These are phyloP conservation scores for Pleurotus tuber-regium DNA, from an alignment of 768 basidiomycete species.

Conservation along the genomic window DNA sequence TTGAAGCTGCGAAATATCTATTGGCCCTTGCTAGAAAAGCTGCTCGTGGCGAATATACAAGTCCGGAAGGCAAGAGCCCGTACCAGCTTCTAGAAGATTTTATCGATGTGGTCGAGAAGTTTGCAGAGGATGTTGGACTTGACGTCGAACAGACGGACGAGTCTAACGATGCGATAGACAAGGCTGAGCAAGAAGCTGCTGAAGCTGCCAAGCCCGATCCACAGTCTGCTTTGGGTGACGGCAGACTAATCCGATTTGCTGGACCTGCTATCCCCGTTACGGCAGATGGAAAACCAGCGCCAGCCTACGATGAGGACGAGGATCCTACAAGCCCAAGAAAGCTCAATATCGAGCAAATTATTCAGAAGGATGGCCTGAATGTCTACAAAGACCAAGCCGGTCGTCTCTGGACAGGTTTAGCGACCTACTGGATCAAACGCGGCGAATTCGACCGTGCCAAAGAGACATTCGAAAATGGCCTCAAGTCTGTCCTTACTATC, in stretches of 20 bases:
- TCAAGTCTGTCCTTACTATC: conserved; percentile 83
- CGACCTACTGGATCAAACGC: conserved; percentile 98
- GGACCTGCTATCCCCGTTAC: conserved; percentile 58
- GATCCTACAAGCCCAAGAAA: conserved; percentile 69
- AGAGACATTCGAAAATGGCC: conserved; percentile 83
- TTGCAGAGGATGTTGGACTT: conserved; percentile 90
- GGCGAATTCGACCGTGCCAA: conserved; percentile 92
- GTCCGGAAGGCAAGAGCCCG: conserved; percentile 91
- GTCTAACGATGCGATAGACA: conserved; percentile 49
- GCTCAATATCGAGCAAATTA: conserved; percentile 84
- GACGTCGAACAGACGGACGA: conserved; percentile 71
- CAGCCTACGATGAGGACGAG: conserved; percentile 75
- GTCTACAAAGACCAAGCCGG: conserved; percentile 98
- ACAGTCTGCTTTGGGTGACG: conserved; percentile 48
- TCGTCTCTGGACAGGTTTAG: conserved; percentile 91
- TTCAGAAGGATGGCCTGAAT: conserved; percentile 80
- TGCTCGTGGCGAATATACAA: conserved; percentile 75
- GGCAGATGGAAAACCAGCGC: conserved; percentile 46
- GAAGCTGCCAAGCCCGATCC: conserved; percentile 22
- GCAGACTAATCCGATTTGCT: conserved; percentile 68
- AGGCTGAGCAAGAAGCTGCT: conserved; percentile 32
- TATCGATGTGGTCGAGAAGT: conserved; percentile 87
- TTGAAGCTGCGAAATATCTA: conserved; percentile 92
- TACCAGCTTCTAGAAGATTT: conserved; percentile 93
- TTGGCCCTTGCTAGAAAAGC: conserved; percentile 84